Conservation (phyloP, 495 filamentous ascomycete genomes). For the Lentithecium fluviatile region DNA sequence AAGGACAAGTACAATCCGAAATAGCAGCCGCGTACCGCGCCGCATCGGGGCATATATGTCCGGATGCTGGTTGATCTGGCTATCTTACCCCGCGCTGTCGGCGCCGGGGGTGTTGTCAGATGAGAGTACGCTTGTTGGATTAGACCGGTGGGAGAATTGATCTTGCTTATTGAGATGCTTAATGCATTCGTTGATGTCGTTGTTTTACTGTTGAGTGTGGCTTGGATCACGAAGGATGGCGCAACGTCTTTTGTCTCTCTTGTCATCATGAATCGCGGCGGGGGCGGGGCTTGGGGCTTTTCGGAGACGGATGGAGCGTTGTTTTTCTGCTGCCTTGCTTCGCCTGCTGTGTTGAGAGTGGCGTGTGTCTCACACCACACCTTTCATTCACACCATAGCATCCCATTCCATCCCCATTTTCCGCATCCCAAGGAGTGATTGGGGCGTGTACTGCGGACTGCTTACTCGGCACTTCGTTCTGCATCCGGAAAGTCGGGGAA, state of each 20-base stretch:
- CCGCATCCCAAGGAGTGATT: no score
- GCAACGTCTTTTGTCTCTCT: neutral
- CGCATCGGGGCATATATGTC: neutral
- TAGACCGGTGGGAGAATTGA: neutral
- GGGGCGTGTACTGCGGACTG: no score
- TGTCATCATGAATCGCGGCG: no score
- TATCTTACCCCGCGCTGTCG: constrained; percentile 1
- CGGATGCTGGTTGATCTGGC: neutral
- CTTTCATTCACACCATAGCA: no score
- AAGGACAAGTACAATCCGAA: constrained; percentile 89
- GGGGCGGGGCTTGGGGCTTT: no score
- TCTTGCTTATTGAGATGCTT: constrained; percentile 14
- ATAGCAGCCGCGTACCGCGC: constrained; percentile 11
- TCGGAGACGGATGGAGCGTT: no score
- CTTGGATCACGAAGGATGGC: neutral
- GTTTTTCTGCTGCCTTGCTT: no score
- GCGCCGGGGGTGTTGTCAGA: no score
- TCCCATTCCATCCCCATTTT: no score
- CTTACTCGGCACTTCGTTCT: neutral
- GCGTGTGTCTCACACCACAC: no score
- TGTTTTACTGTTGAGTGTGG: neutral
- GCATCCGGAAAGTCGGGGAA: no score
- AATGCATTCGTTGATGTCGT: neutral
- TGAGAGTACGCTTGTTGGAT: neutral
- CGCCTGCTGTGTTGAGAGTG: no score